Evolutionary conservation across 2,329 filamentous ascomycete genomes (phyloP).

Genomic region (Ophiobolus disseminans): DNA sequence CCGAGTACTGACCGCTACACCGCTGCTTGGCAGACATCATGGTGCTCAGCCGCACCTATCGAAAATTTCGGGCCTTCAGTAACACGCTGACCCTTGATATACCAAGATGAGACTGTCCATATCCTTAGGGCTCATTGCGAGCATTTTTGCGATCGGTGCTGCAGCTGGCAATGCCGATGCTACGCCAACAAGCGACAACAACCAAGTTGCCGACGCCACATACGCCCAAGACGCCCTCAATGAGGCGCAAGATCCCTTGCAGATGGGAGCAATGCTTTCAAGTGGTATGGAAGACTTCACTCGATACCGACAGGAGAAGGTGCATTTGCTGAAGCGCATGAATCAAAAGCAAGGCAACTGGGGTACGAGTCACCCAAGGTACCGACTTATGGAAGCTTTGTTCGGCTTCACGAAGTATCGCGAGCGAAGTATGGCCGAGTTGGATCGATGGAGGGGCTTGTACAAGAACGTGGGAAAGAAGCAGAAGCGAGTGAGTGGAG

Average conservation of each 20-base stretch:
- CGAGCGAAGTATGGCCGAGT: constrained; percentile 26
- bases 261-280: constrained; percentile 17
- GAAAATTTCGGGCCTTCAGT: background rate
- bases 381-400: constrained; percentile 29
- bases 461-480: constrained; percentile 31
- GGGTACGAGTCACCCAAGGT: constrained; percentile 23
- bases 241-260: constrained; percentile 12
- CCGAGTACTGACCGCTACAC: background rate
- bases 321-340: constrained; percentile 27
- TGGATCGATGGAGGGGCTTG: constrained; percentile 29
- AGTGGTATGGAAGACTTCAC: constrained; percentile 4
- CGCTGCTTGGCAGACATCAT: constrained; percentile 33
- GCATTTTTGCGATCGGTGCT: background rate
- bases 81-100: background rate
- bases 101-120: background rate
- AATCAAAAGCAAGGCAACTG: constrained; percentile 26
- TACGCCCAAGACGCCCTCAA: background rate
- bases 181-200: background rate
- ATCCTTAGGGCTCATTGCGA: background rate
- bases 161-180: background rate
- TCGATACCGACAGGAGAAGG: constrained; percentile 28
- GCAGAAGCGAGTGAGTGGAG: constrained; percentile 26
- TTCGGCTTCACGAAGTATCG: constrained; percentile 26
- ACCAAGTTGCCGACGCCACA: background rate
- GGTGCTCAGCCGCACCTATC: constrained; percentile 20